Conservation (phyloP, 2,329 filamentous ascomycete species). For the Chaetomiaceae sp. region DNA sequence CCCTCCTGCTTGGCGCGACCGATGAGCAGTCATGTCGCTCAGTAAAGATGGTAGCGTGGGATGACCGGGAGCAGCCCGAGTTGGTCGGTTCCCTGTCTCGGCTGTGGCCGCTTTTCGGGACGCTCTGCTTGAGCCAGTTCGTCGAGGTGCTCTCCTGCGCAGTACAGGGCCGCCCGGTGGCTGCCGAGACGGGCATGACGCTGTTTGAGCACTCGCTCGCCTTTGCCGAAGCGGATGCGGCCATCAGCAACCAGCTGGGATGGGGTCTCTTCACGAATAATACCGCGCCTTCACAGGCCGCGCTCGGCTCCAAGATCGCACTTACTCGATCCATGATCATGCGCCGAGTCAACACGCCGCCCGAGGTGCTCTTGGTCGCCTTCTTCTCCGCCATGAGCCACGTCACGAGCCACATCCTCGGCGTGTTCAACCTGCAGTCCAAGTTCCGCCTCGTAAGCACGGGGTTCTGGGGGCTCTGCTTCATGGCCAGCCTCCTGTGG, state of each 20-base stretch:
- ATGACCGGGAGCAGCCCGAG: conserved; percentile 48
- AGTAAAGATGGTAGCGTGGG: conserved; percentile 64
- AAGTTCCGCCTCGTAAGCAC: conserved; percentile 81
- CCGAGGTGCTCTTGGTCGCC: conserved; percentile 81
- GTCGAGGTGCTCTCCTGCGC: conserved; percentile 85
- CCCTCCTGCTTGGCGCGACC: conserved; percentile 66
- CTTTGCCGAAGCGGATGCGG: conserved; percentile 90
- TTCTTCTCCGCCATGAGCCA: conserved; percentile 88
- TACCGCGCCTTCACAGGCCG: conserved; percentile 41
- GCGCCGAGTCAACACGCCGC: conserved; percentile 77
- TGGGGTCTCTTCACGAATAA: conserved; percentile 57
- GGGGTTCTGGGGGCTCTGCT: conserved; percentile 82
- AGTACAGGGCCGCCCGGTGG: conserved; percentile 73
- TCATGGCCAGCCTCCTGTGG: conserved; percentile 80
- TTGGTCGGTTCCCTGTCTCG: conserved; percentile 73
- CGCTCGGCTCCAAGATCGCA: conserved; percentile 39
- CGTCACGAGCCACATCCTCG: conserved; percentile 76
- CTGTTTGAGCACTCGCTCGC: conserved; percentile 94
- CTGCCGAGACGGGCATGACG: conserved; percentile 91
- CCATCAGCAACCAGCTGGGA: conserved; percentile 74
- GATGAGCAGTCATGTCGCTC: conserved; percentile 72
- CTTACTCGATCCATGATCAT: conserved; percentile 65
- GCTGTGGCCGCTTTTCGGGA: conserved; percentile 71
- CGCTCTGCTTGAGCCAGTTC: conserved; percentile 72
- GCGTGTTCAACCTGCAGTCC: conserved; percentile 73